These are phyloP conservation scores for Exophiala oligosperma DNA, from an alignment of 2,329 filamentous ascomycete species.

Conservation along the genomic window DNA sequence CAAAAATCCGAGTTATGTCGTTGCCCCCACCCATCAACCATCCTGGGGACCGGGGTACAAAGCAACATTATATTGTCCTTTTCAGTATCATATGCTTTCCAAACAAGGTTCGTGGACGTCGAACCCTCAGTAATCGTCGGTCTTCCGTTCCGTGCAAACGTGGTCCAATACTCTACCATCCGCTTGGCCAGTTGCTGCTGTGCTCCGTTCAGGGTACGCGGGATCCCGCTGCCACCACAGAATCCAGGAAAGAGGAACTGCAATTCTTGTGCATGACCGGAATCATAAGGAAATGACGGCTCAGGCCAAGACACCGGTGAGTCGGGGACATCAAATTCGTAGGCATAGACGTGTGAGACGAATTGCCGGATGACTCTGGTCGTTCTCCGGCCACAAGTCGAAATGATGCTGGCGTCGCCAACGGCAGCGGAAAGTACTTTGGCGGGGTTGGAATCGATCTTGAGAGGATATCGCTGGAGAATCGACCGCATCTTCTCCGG, in stretches of 20 bases:
- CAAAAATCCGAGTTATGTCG: neutral
- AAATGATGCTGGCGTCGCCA: constrained; percentile 2
- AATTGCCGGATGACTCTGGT: neutral
- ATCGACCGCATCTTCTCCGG: neutral
- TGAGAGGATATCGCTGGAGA: neutral
- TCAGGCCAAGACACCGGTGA: constrained; percentile 1
- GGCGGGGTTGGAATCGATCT: neutral
- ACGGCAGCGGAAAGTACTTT: neutral
- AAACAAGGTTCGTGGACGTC: neutral
- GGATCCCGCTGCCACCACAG: neutral
- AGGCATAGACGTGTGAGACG: neutral
- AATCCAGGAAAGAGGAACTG: constrained; percentile 5
- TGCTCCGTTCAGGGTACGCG: neutral
- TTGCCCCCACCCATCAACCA: neutral
- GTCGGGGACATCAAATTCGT: constrained; percentile 8
- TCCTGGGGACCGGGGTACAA: neutral
- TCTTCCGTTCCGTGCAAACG: constrained; percentile 1
- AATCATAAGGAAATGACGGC: constrained; percentile 7
- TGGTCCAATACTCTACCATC: constrained; percentile 4
- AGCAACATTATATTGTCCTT: neutral
- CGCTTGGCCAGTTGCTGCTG: constrained; percentile 4
- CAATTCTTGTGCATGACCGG: constrained; percentile 1
- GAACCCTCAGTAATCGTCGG: neutral
- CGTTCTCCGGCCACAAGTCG: constrained; percentile 2
- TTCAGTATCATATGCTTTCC: neutral